A percentile compares a stretch with the other conserved stretches of the same genome.
phyloP scores from a whole-genome alignment of 2,329 filamentous ascomycete genomes.

The Cladosporium austrohemisphaericum region DNA sequence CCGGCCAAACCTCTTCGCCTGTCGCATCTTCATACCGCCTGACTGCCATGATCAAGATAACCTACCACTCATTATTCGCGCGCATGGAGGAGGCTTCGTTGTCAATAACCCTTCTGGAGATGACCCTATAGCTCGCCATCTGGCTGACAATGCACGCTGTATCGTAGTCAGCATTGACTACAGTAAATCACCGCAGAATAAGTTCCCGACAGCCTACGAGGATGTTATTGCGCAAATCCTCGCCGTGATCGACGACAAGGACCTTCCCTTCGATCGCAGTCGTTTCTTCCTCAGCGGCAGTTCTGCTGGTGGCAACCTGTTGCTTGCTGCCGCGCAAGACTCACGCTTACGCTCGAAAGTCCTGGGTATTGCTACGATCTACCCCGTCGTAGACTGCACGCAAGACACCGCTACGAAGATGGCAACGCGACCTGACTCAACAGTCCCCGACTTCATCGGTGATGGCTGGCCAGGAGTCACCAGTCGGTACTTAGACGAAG shows the following conservation, averaged over 20 bases:
- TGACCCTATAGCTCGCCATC: constrained; percentile 44
- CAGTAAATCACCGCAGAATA: constrained; percentile 42
- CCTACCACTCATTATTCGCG: constrained; percentile 45
- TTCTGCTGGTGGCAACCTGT: constrained; percentile 51
- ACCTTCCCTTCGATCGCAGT: constrained; percentile 45
- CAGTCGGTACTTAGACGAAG: background rate
- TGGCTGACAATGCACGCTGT: constrained; percentile 39
- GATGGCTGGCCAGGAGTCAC: constrained; percentile 31
- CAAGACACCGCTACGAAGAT: constrained; percentile 14
- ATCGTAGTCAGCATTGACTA: constrained; percentile 50
- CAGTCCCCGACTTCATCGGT: constrained; percentile 14
- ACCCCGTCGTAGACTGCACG: constrained; percentile 34
- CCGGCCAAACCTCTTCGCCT: constrained; percentile 13
- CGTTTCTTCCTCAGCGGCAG: constrained; percentile 47
- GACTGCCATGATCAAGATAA: background rate
- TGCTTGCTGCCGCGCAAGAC: constrained; percentile 43
- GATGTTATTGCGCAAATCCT: constrained; percentile 46
- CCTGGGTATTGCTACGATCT: constrained; percentile 42
- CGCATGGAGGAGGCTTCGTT: constrained; percentile 53
- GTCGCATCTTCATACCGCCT: constrained; percentile 15
- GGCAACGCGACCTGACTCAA: constrained; percentile 10
- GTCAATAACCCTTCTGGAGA: constrained; percentile 44
- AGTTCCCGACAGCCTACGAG: constrained; percentile 45
- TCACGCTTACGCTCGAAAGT: constrained; percentile 25
- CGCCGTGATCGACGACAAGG: constrained; percentile 42